phyloP scores from a whole-genome alignment of 148 eudicot species.

The Cornus controversa region DNA sequence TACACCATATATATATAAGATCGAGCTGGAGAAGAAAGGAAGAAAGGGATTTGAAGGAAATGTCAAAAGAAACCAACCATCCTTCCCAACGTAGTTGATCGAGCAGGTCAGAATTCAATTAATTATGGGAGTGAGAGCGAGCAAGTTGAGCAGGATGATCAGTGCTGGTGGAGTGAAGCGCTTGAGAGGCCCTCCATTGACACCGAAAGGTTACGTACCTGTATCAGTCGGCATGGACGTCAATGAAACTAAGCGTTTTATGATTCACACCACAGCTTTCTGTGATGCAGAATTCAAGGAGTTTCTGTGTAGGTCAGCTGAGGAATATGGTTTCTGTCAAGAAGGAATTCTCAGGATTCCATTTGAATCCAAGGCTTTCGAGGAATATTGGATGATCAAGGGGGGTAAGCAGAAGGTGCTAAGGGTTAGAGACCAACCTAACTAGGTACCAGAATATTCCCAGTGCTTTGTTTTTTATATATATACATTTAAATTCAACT shows the following conservation, averaged over 20 bases:
- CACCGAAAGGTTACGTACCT: conserved; percentile 33
- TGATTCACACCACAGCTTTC: conserved; percentile 27
- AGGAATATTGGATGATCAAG: conserved; percentile 20
- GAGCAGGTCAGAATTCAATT: too few species aligned
- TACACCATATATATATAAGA: too few species aligned
- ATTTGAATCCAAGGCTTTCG: conserved; percentile 31
- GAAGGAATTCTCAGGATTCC: conserved; percentile 34
- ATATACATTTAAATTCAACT: too few species aligned
- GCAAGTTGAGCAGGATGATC: conserved; percentile 2
- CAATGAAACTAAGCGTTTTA: conserved; percentile 27
- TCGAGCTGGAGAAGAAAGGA: not conserved
- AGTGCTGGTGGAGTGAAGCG: not conserved
- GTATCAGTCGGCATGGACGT: conserved; percentile 27
- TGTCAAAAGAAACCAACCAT: too few species aligned
- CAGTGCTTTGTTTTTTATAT: too few species aligned
- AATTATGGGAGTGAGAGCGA: conserved; percentile 13
- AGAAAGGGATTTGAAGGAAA: too few species aligned
- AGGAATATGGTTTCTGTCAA: conserved; percentile 33
- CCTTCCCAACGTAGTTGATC: too few species aligned
- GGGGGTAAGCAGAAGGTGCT: conserved; percentile 17
- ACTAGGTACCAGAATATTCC: not conserved
- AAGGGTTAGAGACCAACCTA: conserved; percentile 10
- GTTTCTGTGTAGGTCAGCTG: conserved; percentile 27
- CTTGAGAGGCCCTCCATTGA: not conserved
- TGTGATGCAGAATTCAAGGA: conserved; percentile 23